Conservation (phyloP, 768 basidiomycete genomes). For the Pleurotus giganteus region DNA sequence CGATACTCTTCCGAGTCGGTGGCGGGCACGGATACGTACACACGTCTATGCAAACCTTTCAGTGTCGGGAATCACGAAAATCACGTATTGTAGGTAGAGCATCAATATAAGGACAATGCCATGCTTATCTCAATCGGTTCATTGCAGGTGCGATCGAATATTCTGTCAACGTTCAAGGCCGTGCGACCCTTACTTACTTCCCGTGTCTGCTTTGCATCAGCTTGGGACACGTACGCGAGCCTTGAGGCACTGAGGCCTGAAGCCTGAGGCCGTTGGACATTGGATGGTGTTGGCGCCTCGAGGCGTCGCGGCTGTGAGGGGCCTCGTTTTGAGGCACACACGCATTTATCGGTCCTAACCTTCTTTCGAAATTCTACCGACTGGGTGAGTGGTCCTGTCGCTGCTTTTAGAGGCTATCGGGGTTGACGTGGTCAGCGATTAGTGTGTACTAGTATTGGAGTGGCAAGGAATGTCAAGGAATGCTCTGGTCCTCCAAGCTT, state of each 20-base stretch:
- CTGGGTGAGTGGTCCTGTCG: background rate
- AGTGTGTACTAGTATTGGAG: background rate
- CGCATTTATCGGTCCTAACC: constrained; percentile 3
- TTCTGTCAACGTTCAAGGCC: too few relatives aligned
- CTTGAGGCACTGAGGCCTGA: background rate
- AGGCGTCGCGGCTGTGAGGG: background rate
- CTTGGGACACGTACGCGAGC: background rate
- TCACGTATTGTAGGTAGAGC: too few relatives aligned
- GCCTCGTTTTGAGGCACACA: background rate
- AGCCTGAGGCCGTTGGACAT: background rate
- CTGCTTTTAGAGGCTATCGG: background rate
- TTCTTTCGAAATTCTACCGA: background rate
- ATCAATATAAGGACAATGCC: too few relatives aligned
- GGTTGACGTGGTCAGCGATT: background rate
- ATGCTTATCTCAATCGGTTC: too few relatives aligned
- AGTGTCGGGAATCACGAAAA: too few relatives aligned
- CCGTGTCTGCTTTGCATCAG: too few relatives aligned
- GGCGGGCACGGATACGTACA: too few relatives aligned
- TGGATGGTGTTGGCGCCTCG: too few relatives aligned
- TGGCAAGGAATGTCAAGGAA: background rate
- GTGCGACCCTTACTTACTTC: too few relatives aligned
- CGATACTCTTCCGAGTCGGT: too few relatives aligned
- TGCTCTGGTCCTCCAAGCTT: background rate
- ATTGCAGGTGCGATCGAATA: too few relatives aligned
- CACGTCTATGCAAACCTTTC: too few relatives aligned